Conservation (phyloP, 768 basidiomycete species). For the Termitomyces heimii region DNA sequence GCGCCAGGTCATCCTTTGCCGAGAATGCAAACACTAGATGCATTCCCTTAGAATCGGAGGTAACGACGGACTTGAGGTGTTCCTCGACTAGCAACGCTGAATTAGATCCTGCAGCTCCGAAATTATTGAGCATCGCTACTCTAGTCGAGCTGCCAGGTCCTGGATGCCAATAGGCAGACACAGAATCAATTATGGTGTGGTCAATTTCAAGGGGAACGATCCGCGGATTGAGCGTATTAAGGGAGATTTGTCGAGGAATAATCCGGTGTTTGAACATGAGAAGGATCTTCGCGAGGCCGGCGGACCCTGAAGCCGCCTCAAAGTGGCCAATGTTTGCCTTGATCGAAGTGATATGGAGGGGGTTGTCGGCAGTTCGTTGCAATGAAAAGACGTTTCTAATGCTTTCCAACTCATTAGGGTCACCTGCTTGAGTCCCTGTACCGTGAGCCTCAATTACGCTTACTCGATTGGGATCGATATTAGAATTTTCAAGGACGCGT, state of each 20-base stretch:
- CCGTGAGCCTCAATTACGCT: slow-evolving; percentile 72
- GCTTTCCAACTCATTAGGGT: slow-evolving; percentile 58
- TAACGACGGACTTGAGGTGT: slow-evolving; percentile 6
- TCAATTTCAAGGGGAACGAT: slow-evolving; percentile 45
- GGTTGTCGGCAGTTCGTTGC: slow-evolving; percentile 35
- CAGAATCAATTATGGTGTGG: slow-evolving; percentile 40
- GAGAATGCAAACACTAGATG: slow-evolving; percentile 55
- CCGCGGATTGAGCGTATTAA: slow-evolving; percentile 45
- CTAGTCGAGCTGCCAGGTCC: slow-evolving; percentile 29
- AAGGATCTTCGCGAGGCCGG: slow-evolving; percentile 66
- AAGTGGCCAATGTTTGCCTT: slow-evolving; percentile 74
- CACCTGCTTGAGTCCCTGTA: slow-evolving; percentile 67
- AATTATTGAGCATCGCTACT: slow-evolving; percentile 64
- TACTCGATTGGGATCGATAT: slow-evolving; percentile 39
- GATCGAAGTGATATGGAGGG: slow-evolving; percentile 63
- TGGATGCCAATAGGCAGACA: slow-evolving; percentile 34
- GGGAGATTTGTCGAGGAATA: slow-evolving; percentile 59
- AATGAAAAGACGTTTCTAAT: slow-evolving; percentile 54
- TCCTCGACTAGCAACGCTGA: slow-evolving; percentile 59
- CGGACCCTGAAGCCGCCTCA: slow-evolving; percentile 70
- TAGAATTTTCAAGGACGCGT: slow-evolving; percentile 37
- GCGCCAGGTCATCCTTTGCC: slow-evolving; percentile 43
- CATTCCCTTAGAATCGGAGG: not conserved
- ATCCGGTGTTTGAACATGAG: slow-evolving; percentile 53
- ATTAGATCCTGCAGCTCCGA: slow-evolving; percentile 72